Evolutionary conservation across 2,329 filamentous ascomycete genomes (phyloP).

Genomic region (Cytospora piceae): DNA sequence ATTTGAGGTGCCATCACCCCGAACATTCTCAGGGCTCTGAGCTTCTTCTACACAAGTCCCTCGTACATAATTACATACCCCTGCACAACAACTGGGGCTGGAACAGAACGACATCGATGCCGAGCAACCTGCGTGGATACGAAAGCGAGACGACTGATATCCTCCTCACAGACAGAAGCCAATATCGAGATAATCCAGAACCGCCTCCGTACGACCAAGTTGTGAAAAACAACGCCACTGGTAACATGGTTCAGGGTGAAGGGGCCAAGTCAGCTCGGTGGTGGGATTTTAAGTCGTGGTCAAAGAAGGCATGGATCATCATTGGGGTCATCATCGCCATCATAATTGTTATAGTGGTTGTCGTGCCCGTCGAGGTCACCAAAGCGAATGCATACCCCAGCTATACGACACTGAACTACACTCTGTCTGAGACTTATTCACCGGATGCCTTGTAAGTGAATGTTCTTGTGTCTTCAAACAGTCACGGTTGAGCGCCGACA

Average conservation of each 20-base stretch:
- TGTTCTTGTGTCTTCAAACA: neutral
- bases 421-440: conserved; percentile 53
- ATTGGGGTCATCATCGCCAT: conserved; percentile 43
- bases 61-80: neutral
- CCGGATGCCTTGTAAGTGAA: conserved; percentile 46
- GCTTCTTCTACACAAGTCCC: neutral
- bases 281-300: conserved; percentile 55
- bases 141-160: neutral
- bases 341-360: conserved; percentile 52
- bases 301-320: conserved; percentile 53
- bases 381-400: conserved; percentile 50
- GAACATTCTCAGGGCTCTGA: neutral
- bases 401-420: conserved; percentile 53
- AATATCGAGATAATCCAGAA: neutral
- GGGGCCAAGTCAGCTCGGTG: conserved; percentile 21
- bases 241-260: neutral
- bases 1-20: neutral
- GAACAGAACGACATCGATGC: neutral
- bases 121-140: neutral
- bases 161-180: neutral
- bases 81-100: neutral
- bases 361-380: conserved; percentile 45
- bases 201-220: neutral
- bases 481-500: neutral
- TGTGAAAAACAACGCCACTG: neutral